Conservation (phyloP, 148 eudicot genomes). For the Fagopyrum tataricum region DNA sequence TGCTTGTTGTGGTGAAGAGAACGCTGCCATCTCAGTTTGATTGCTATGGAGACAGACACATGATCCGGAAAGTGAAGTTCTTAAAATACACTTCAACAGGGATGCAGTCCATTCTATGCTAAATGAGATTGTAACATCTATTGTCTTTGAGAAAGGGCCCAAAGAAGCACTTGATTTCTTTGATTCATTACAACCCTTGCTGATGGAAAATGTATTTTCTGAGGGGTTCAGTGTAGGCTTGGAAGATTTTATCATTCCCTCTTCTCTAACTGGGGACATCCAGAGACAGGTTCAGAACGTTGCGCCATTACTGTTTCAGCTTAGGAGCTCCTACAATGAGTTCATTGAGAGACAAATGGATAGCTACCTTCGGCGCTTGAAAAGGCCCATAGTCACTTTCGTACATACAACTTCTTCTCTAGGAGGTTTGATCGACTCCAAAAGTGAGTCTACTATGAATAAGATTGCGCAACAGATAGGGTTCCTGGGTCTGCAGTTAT, state of each 20-base stretch:
- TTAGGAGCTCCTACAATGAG: constrained; percentile 52
- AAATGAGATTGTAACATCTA: constrained; percentile 55
- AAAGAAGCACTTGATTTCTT: constrained; percentile 58
- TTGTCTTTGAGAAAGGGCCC: constrained; percentile 67
- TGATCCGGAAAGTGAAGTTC: constrained; percentile 44
- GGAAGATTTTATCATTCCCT: constrained; percentile 51
- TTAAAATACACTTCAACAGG: constrained; percentile 46
- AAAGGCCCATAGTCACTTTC: constrained; percentile 47
- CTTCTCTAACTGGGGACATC: constrained; percentile 27
- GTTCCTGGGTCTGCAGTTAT: constrained; percentile 70
- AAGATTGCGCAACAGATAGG: constrained; percentile 91
- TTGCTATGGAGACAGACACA: constrained; percentile 49
- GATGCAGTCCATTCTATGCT: constrained; percentile 48
- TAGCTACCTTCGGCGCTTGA: constrained; percentile 35
- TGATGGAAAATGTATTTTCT: constrained; percentile 67
- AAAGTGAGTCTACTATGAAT: constrained; percentile 66
- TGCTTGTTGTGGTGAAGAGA: too few relatives aligned
- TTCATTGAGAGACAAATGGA: constrained; percentile 60
- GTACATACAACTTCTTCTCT: constrained; percentile 51
- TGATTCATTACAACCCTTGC: constrained; percentile 65
- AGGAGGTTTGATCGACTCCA: constrained; percentile 67
- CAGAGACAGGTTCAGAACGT: constrained; percentile 42
- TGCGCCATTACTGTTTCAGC: constrained; percentile 40
- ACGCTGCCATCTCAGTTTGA: constrained; percentile 57
- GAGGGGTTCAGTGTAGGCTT: constrained; percentile 79